Conservation (phyloP, 768 basidiomycete genomes). For the Tulasnella sp. region DNA sequence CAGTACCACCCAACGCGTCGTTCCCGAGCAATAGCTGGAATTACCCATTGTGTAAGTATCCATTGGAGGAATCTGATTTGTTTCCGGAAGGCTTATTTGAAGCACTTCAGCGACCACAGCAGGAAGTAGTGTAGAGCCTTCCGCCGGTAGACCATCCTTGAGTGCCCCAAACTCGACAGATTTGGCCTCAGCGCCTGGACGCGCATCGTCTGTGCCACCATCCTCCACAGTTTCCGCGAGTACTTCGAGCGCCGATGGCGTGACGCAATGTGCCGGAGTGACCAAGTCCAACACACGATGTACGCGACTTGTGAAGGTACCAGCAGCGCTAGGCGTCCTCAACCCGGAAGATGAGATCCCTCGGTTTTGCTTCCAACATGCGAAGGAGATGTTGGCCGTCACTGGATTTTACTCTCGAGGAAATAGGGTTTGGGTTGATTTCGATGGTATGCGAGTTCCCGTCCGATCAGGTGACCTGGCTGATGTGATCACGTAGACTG, state of each 20-base stretch:
- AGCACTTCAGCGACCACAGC: no score
- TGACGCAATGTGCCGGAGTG: conserved; percentile 48
- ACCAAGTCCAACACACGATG: conserved; percentile 56
- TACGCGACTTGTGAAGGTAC: conserved; percentile 44
- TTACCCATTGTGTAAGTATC: no score
- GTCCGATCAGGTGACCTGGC: neutral
- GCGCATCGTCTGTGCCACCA: conserved; percentile 20
- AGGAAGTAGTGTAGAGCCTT: no score
- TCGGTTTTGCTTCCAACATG: conserved; percentile 38
- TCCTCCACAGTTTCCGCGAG: conserved; percentile 13
- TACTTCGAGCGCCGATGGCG: conserved; percentile 19
- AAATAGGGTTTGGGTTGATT: conserved; percentile 42
- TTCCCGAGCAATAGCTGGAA: neutral
- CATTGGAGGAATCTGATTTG: no score
- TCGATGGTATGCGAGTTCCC: conserved; percentile 38
- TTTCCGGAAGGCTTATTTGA: no score
- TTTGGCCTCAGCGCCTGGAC: conserved; percentile 18
- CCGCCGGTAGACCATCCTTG: no score
- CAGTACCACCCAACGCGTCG: neutral
- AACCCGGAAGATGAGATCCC: conserved; percentile 19
- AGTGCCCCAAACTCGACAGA: neutral
- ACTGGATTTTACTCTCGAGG: conserved; percentile 49
- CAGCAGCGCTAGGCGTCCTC: conserved; percentile 23
- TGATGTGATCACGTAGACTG: conserved; percentile 39
- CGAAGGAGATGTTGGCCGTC: conserved; percentile 41